Percentiles rank a stretch among this genome's conserved stretches.
Conservation (phyloP, 352 stramenopile genomes). For the Phytophthora rubi region DNA sequence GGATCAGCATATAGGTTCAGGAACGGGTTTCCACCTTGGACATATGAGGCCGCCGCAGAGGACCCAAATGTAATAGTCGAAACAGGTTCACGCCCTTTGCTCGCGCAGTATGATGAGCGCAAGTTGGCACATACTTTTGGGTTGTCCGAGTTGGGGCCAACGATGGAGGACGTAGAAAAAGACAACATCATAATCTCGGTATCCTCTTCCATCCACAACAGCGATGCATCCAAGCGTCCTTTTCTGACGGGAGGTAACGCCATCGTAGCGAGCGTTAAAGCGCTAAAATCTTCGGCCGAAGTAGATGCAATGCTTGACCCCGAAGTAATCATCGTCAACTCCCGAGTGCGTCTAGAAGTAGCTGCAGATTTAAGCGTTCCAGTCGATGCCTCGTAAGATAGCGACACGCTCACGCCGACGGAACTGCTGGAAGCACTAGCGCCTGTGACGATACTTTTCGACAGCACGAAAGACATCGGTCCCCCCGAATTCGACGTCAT, state of each 20-base stretch:
- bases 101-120: slow-evolving; percentile 52
- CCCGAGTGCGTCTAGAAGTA: slow-evolving; percentile 45
- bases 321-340: slow-evolving; percentile 50
- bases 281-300: slow-evolving; percentile 41
- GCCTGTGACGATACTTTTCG: slow-evolving; percentile 71
- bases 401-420: slow-evolving; percentile 54
- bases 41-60: slow-evolving; percentile 54
- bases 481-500: slow-evolving; percentile 53
- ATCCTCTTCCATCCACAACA: slow-evolving; percentile 80
- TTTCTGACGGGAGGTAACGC: slow-evolving; percentile 45
- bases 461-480: slow-evolving; percentile 63
- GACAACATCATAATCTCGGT: slow-evolving; percentile 72
- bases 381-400: slow-evolving; percentile 62
- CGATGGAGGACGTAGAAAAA: slow-evolving; percentile 78
- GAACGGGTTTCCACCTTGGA: slow-evolving; percentile 82
- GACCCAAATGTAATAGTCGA: slow-evolving; percentile 60
- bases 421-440: slow-evolving; percentile 31
- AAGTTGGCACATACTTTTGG: slow-evolving; percentile 79
- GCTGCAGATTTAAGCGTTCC: slow-evolving; percentile 42
- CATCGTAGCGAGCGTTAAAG: slow-evolving; percentile 70
- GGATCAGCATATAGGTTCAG: slow-evolving; percentile 69
- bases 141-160: slow-evolving; percentile 63
- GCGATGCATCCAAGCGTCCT: slow-evolving; percentile 67
- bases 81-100: slow-evolving; percentile 50
- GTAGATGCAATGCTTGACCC: slow-evolving; percentile 24